phyloP scores from a whole-genome alignment of 1,139 yeast genomes.

The Blastobotrys proliferans region DNA sequence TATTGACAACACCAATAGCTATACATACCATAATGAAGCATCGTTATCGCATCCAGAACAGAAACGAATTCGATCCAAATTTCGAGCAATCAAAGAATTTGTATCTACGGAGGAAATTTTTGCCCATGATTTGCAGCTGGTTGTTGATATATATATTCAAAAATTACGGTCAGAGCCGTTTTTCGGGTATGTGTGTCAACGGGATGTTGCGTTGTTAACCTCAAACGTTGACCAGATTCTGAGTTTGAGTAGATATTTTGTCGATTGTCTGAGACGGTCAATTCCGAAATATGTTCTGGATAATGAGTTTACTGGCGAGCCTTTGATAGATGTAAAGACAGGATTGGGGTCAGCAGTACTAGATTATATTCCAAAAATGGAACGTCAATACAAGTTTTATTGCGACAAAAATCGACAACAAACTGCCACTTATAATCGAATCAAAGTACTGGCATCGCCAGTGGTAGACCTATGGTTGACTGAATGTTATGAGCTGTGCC shows the following conservation, averaged over 20 bases:
- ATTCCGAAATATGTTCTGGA: constrained; percentile 28
- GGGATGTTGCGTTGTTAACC: constrained; percentile 30
- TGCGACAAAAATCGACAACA: constrained; percentile 33
- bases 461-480: constrained; percentile 33
- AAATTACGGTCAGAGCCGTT: constrained; percentile 26
- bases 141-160: constrained; percentile 30
- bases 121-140: constrained; percentile 35
- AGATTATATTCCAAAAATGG: constrained; percentile 32
- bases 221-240: constrained; percentile 33
- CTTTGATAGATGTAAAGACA: constrained; percentile 28
- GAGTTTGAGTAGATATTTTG: constrained; percentile 29
- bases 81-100: constrained; percentile 36
- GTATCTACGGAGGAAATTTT: constrained; percentile 35
- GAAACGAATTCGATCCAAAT: constrained; percentile 23
- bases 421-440: constrained; percentile 29
- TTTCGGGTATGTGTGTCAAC: constrained; percentile 28
- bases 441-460: constrained; percentile 28
- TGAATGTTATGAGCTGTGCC: constrained; percentile 28
- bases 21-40: constrained; percentile 1
- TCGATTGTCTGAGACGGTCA: constrained; percentile 25
- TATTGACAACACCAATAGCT: not conserved
- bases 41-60: constrained; percentile 18
- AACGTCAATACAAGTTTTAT: constrained; percentile 32
- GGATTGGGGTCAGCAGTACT: constrained; percentile 34
- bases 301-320: constrained; percentile 3